Evolutionary conservation across 2,329 filamentous ascomycete species (phyloP).

Genomic region (Fusarium sp.): DNA sequence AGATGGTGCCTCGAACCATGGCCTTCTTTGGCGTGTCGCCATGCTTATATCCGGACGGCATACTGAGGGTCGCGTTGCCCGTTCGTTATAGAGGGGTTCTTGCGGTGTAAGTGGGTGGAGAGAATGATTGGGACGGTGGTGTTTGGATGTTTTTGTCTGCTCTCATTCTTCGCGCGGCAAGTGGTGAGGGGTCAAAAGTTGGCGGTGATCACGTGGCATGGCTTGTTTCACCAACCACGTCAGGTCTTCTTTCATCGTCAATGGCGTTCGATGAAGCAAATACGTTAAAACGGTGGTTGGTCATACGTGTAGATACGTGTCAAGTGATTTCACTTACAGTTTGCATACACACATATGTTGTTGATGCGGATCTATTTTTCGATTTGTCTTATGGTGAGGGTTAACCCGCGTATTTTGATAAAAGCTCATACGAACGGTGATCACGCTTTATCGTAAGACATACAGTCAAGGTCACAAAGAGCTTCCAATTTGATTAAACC

Average conservation of each 20-base stretch:
- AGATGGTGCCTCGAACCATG: constrained; percentile 52
- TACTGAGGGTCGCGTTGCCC: constrained; percentile 23
- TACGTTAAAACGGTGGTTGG: not conserved
- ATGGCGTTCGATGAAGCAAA: not conserved
- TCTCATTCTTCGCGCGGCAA: constrained; percentile 7
- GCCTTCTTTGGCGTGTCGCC: constrained; percentile 51
- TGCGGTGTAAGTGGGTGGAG: constrained; percentile 37
- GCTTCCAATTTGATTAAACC: no score
- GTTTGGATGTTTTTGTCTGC: constrained; percentile 49
- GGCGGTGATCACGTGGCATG: constrained; percentile 34
- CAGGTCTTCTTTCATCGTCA: not conserved
- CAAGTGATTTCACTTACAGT: not conserved
- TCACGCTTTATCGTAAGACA: rapidly evolving
- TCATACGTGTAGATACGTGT: not conserved
- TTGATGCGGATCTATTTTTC: no score
- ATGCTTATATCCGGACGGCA: constrained; percentile 49
- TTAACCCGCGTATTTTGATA: rapidly evolving
- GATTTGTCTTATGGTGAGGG: not conserved
- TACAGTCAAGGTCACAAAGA: not conserved
- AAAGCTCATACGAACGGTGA: not conserved
- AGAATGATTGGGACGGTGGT: constrained; percentile 41
- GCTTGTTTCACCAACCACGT: constrained; percentile 1
- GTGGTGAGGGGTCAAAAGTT: constrained; percentile 35
- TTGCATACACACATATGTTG: not conserved
- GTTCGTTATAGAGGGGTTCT: constrained; percentile 8